phyloP scores from a whole-genome alignment of 352 stramenopile genomes.

The Phytophthora tentaculata region DNA sequence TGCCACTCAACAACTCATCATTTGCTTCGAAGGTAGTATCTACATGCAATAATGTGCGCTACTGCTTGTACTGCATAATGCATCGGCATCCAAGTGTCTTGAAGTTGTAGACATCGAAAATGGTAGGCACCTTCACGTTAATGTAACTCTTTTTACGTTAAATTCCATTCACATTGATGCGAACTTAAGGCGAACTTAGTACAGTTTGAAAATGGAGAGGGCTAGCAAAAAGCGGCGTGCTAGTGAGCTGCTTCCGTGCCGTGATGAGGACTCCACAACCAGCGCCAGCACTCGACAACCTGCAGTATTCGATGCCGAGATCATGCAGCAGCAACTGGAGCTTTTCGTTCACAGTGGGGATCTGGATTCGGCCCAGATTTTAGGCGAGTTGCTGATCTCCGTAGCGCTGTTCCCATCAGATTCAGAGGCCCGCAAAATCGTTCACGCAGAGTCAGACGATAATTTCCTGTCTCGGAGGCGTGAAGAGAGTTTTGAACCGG shows the following conservation, averaged over 20 bases:
- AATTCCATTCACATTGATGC: too few relatives aligned
- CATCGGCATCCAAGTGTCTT: too few relatives aligned
- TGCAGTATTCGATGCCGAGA: slow-evolving; percentile 40
- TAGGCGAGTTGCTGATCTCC: slow-evolving; percentile 68
- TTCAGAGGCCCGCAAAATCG: slow-evolving; percentile 6
- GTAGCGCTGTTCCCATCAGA: slow-evolving; percentile 43
- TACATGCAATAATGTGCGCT: too few relatives aligned
- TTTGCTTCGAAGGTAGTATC: too few relatives aligned
- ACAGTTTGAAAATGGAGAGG: slow-evolving; percentile 26
- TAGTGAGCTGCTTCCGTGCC: slow-evolving; percentile 15
- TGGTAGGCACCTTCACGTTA: too few relatives aligned
- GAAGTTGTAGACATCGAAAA: too few relatives aligned
- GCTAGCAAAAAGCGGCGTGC: slow-evolving; percentile 44
- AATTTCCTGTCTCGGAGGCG: slow-evolving; percentile 24
- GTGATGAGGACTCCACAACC: slow-evolving; percentile 7
- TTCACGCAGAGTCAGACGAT: slow-evolving; percentile 2
- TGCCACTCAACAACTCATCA: too few relatives aligned
- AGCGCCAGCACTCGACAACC: not conserved
- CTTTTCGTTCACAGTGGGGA: slow-evolving; percentile 55
- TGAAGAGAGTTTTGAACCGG: not conserved
- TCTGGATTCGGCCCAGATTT: slow-evolving; percentile 64
- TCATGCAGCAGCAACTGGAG: slow-evolving; percentile 71
- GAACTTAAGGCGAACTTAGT: slow-evolving; percentile 34
- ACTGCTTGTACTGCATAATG: too few relatives aligned
- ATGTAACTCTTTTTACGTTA: too few relatives aligned